Conservation (phyloP, 148 eudicot genomes). For the Hydrangea macrophylla region DNA sequence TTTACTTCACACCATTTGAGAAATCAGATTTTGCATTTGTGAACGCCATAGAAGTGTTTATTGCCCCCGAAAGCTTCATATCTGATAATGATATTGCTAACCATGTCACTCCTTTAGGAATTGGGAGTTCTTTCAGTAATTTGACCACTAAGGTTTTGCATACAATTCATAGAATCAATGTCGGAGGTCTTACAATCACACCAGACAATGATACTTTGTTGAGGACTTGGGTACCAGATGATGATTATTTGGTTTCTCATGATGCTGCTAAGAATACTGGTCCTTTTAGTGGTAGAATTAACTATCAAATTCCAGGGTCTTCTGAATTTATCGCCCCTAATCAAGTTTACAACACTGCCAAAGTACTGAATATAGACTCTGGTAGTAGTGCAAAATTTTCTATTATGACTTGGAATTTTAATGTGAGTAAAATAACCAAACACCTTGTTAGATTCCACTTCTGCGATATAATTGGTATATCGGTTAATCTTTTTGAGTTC, state of each 20-base stretch:
- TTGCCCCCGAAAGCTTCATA: slow-evolving; percentile 16
- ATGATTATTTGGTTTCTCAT: background rate
- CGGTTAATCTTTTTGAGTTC: background rate
- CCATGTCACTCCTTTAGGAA: slow-evolving; percentile 19
- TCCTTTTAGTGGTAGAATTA: background rate
- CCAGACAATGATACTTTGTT: slow-evolving; percentile 11
- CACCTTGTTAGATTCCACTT: slow-evolving; percentile 41
- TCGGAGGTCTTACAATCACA: slow-evolving; percentile 15
- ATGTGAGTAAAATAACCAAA: slow-evolving; percentile 10
- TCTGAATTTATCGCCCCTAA: slow-evolving; percentile 18
- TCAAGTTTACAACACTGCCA: slow-evolving; percentile 28
- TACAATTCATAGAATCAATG: slow-evolving; percentile 25
- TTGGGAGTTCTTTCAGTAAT: background rate
- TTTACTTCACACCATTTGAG: slow-evolving; percentile 28
- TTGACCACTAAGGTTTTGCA: slow-evolving; percentile 8
- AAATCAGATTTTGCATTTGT: slow-evolving; percentile 32
- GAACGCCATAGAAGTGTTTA: slow-evolving; percentile 42
- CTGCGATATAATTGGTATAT: slow-evolving; percentile 26
- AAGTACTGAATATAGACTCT: slow-evolving; percentile 8
- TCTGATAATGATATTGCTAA: background rate
- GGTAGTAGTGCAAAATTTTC: background rate
- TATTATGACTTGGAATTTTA: slow-evolving; percentile 36
- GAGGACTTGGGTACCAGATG: slow-evolving; percentile 28
- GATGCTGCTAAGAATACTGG: background rate
- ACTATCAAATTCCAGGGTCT: slow-evolving; percentile 4